phyloP scores from a whole-genome alignment of 2,329 filamentous ascomycete genomes.

The Cladosporium sp. region DNA sequence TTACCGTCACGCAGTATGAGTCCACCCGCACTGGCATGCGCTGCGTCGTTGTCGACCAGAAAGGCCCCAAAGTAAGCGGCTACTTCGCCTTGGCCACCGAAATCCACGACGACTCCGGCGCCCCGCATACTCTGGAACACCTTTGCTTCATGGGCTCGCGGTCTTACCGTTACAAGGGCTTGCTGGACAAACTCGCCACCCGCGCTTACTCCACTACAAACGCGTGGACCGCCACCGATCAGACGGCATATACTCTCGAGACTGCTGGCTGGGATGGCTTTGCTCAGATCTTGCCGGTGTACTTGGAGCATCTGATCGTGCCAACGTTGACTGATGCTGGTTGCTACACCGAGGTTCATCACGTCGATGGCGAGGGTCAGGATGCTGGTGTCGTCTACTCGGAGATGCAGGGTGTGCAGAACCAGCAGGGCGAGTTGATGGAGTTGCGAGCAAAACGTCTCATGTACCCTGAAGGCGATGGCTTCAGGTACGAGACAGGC shows the following conservation, averaged over 20 bases:
- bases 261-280: constrained; percentile 97
- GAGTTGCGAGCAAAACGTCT: constrained; percentile 72
- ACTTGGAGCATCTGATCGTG: constrained; percentile 87
- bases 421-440: constrained; percentile 77
- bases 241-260: constrained; percentile 92
- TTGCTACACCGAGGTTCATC: constrained; percentile 93
- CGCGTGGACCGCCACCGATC: constrained; percentile 93
- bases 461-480: constrained; percentile 80
- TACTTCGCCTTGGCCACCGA: constrained; percentile 96
- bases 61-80: constrained; percentile 90
- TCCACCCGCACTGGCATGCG: constrained; percentile 92
- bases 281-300: constrained; percentile 86
- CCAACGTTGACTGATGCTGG: constrained; percentile 88
- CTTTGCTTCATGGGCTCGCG: constrained; percentile 67
- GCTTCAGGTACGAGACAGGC: constrained; percentile 96
- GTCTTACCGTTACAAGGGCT: constrained; percentile 88
- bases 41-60: constrained; percentile 82
- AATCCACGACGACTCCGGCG: constrained; percentile 94
- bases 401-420: constrained; percentile 96
- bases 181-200: constrained; percentile 88
- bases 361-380: constrained; percentile 86
- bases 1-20: constrained; percentile 88
- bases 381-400: constrained; percentile 89
- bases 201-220: constrained; percentile 92
- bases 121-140: constrained; percentile 55